Percentiles rank a stretch among this genome's conserved stretches.
Conservation (phyloP, 1,139 yeast genomes). For the Citeromyces hawaiiensis region DNA sequence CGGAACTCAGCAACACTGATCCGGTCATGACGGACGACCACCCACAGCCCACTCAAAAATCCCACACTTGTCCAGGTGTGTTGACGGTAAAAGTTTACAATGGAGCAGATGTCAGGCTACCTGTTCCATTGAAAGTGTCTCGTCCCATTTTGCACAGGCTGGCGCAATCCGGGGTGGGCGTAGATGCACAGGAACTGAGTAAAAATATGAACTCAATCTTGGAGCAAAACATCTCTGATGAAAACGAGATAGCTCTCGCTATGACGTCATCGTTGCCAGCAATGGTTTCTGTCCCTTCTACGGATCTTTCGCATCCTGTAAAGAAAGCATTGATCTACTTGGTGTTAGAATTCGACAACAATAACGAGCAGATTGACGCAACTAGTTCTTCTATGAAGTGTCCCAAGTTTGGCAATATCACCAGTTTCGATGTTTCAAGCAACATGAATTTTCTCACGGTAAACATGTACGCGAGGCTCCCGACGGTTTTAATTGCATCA, state of each 20-base stretch:
- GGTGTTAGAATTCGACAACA: conserved; percentile 65
- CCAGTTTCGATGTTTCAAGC: conserved; percentile 85
- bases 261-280: conserved; percentile 49
- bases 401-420: conserved; percentile 76
- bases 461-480: conserved; percentile 67
- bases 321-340: conserved; percentile 51
- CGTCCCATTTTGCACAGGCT: conserved; percentile 37
- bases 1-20: conserved; percentile 15
- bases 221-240: conserved; percentile 7
- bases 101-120: conserved; percentile 47
- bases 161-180: conserved; percentile 21
- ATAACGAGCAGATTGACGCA: conserved; percentile 24
- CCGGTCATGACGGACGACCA: conserved; percentile 13
- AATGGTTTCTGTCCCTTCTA: conserved; percentile 45
- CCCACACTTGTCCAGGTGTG: conserved; percentile 39
- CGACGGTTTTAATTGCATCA: conserved; percentile 46
- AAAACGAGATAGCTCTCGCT: conserved; percentile 14
- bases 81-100: conserved; percentile 58
- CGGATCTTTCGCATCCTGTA: conserved; percentile 20
- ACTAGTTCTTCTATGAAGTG: conserved; percentile 24
- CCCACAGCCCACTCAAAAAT: neutral
- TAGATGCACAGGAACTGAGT: conserved; percentile 26
- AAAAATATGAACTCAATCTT: conserved; percentile 25
- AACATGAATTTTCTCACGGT: conserved; percentile 38
- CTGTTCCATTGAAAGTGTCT: conserved; percentile 31